A percentile compares a stretch with the other conserved stretches of the same genome.
These are phyloP conservation scores for Periglandula ipomoeae DNA, from an alignment of 2,329 filamentous ascomycete genomes.

Conservation along the genomic window DNA sequence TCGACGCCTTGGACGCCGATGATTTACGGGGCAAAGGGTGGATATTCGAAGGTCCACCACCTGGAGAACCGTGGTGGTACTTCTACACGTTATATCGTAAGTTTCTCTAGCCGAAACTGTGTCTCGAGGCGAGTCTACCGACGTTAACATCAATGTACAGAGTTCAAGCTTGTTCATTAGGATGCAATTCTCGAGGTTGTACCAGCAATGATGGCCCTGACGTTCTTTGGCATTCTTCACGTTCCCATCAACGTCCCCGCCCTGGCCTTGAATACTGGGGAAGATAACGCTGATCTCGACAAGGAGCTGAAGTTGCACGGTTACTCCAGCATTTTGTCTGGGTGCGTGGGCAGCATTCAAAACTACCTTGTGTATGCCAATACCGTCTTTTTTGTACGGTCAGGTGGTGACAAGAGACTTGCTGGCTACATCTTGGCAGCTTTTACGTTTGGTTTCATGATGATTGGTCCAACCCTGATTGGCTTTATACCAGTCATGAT, in stretches of 20 bases:
- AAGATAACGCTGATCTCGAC: constrained; percentile 87
- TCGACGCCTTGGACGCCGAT: constrained; percentile 59
- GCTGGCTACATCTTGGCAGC: constrained; percentile 78
- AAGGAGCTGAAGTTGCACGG: constrained; percentile 88
- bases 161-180: constrained; percentile 76
- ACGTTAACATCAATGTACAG: constrained; percentile 30
- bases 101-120: constrained; percentile 20
- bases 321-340: constrained; percentile 85
- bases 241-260: constrained; percentile 98
- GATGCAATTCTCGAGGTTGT: constrained; percentile 72
- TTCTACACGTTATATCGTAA: constrained; percentile 93
- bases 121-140: no score
- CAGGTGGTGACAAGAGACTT: constrained; percentile 77
- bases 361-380: constrained; percentile 99
- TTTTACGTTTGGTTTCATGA: constrained; percentile 72
- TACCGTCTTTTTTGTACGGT: constrained; percentile 91
- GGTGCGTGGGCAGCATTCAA: constrained; percentile 77
- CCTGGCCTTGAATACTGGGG: constrained; percentile 77
- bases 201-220: constrained; percentile 92
- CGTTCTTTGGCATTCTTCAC: constrained; percentile 94
- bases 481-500: constrained; percentile 96
- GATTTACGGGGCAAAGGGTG: constrained; percentile 66
- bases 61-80: constrained; percentile 88
- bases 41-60: constrained; percentile 82
- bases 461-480: constrained; percentile 78